These are phyloP conservation scores for Fusarium beomiforme DNA, from an alignment of 2,329 filamentous ascomycete species.

Conservation along the genomic window DNA sequence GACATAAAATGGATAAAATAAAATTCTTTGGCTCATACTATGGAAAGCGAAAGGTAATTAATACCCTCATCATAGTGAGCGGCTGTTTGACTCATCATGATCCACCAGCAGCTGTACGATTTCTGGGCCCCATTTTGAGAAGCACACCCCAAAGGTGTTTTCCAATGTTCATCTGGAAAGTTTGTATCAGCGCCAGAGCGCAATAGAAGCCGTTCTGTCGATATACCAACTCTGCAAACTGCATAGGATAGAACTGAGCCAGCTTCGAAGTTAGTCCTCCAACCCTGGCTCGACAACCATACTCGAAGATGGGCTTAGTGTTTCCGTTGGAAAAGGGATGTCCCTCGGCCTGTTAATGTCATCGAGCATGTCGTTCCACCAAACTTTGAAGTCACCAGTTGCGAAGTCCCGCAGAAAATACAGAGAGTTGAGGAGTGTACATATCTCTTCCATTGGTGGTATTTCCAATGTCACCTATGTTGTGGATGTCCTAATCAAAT, in stretches of 20 bases:
- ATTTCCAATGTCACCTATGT: background rate
- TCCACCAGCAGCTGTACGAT: background rate
- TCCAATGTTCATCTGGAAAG: fast-evolving
- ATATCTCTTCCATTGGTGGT: too few relatives aligned
- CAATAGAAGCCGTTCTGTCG: background rate
- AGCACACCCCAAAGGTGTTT: background rate
- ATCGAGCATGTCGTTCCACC: too few relatives aligned
- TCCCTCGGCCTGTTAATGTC: too few relatives aligned
- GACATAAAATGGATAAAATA: too few relatives aligned
- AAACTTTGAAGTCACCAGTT: too few relatives aligned
- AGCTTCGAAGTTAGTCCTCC: background rate
- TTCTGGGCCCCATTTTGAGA: fast-evolving
- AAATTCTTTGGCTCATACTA: too few relatives aligned
- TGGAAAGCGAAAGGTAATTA: too few relatives aligned
- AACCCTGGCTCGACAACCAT: background rate
- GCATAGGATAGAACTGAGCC: background rate
- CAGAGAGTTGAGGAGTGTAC: too few relatives aligned
- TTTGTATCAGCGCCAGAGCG: background rate
- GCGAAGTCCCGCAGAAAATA: too few relatives aligned
- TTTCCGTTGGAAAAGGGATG: too few relatives aligned
- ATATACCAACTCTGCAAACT: fast-evolving
- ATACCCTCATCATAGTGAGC: fast-evolving
- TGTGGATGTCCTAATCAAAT: background rate
- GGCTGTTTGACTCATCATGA: background rate
- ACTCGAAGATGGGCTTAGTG: too few relatives aligned